Percentiles rank a stretch among this genome's conserved stretches.
Conservation (phyloP, 1,284 basidiomycete species). For the Fomitopsis betulina region DNA sequence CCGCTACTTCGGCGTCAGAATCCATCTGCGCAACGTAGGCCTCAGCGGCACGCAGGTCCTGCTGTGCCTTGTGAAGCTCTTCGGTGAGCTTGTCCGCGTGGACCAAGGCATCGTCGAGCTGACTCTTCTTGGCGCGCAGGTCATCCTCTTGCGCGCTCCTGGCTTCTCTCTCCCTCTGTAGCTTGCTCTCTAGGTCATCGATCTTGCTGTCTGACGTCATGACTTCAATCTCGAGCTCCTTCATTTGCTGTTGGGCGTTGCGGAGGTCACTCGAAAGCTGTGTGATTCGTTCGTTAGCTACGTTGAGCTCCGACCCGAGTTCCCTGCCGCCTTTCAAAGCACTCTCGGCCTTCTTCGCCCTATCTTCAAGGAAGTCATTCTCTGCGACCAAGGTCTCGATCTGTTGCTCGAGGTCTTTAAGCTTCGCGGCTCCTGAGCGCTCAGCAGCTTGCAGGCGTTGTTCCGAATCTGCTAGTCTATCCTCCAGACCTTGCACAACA, state of each 20-base stretch:
- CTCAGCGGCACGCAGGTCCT: conserved; percentile 40
- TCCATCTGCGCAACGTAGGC: conserved; percentile 53
- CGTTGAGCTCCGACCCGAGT: conserved; percentile 58
- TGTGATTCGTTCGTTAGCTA: conserved; percentile 55
- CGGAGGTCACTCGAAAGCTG: conserved; percentile 50
- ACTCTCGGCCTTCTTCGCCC: conserved; percentile 56
- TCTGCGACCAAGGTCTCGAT: conserved; percentile 43
- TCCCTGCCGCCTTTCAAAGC: conserved; percentile 57
- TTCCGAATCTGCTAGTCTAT: conserved; percentile 48
- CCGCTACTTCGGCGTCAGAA: conserved; percentile 40
- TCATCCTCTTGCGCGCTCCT: conserved; percentile 31
- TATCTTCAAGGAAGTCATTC: conserved; percentile 48
- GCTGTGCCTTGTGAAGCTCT: conserved; percentile 25
- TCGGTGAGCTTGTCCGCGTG: conserved; percentile 21
- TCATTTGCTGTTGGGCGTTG: conserved; percentile 49
- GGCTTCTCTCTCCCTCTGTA: conserved; percentile 44
- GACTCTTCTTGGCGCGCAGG: conserved; percentile 28
- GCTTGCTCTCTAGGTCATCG: conserved; percentile 47
- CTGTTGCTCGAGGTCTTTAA: conserved; percentile 43
- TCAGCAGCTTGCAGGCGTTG: conserved; percentile 35
- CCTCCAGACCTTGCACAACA: conserved; percentile 63
- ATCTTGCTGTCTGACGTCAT: conserved; percentile 42
- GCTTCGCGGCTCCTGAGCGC: conserved; percentile 34
- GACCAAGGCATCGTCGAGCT: conserved; percentile 18
- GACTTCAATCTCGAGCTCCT: conserved; percentile 53